phyloP scores from a whole-genome alignment of 768 basidiomycete genomes.

The Tremella yokohamensis region DNA sequence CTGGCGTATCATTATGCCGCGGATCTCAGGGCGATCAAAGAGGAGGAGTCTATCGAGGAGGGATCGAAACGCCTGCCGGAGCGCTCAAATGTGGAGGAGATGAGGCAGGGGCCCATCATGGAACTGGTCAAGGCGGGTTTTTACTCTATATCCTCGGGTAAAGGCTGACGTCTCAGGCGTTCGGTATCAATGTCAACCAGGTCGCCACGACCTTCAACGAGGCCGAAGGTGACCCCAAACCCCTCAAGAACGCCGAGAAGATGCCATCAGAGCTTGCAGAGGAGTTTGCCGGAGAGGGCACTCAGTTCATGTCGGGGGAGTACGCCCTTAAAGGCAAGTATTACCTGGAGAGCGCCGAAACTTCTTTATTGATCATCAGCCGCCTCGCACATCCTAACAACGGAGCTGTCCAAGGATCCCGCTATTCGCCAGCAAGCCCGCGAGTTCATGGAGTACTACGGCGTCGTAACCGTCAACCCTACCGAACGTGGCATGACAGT shows the following conservation, averaged over 20 bases:
- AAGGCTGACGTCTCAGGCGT: constrained; percentile 59
- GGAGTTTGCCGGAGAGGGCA: constrained; percentile 63
- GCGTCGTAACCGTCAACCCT: constrained; percentile 71
- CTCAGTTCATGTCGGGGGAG: constrained; percentile 28
- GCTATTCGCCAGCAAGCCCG: constrained; percentile 74
- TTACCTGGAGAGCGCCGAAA: not conserved
- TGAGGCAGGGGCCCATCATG: constrained; percentile 33
- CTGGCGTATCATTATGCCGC: constrained; percentile 72
- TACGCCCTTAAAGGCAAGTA: constrained; percentile 44
- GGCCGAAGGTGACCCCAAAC: constrained; percentile 17
- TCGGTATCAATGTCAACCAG: constrained; percentile 75
- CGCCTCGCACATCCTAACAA: constrained; percentile 67
- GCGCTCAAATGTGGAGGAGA: constrained; percentile 18
- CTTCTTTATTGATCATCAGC: constrained; percentile 25
- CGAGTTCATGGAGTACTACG: constrained; percentile 68
- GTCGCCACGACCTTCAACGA: constrained; percentile 74
- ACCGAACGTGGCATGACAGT: constrained; percentile 72
- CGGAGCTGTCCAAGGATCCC: constrained; percentile 90
- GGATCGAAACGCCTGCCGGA: constrained; percentile 47
- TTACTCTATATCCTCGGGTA: too few relatives aligned
- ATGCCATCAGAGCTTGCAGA: constrained; percentile 78
- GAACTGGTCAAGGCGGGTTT: constrained; percentile 68
- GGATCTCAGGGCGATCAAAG: constrained; percentile 60
- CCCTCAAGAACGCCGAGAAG: constrained; percentile 64
- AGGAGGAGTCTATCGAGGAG: constrained; percentile 46